Evolutionary conservation across 1,139 yeast species (phyloP).

Genomic region (Candida sp.): DNA sequence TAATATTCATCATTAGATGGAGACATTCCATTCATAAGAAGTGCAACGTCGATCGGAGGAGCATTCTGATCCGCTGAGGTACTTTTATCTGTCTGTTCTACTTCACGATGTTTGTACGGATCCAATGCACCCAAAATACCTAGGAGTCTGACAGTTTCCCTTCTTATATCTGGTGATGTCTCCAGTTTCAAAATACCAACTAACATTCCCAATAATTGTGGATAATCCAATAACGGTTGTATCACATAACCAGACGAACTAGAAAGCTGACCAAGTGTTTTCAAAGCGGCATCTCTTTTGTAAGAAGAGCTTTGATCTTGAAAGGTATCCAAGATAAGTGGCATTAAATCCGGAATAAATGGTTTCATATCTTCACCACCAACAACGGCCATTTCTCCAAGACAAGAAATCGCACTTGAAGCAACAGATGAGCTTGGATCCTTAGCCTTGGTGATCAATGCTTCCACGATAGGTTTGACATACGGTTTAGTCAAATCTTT

Average conservation of each 20-base stretch:
- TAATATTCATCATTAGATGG: slow-evolving; percentile 93
- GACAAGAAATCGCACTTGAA: slow-evolving; percentile 80
- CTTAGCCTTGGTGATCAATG: slow-evolving; percentile 71
- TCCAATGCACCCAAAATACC: slow-evolving; percentile 97
- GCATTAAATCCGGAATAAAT: slow-evolving; percentile 78
- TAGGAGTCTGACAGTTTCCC: slow-evolving; percentile 83
- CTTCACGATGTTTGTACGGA: slow-evolving; percentile 92
- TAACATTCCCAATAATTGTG: slow-evolving; percentile 78
- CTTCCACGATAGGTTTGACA: slow-evolving; percentile 84
- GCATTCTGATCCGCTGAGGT: slow-evolving; percentile 76
- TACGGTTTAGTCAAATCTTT: slow-evolving; percentile 84
- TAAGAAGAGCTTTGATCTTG: slow-evolving; percentile 88
- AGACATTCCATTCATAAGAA: slow-evolving; percentile 90
- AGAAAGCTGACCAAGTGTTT: slow-evolving; percentile 83
- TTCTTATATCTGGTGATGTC: slow-evolving; percentile 64
- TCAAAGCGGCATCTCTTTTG: slow-evolving; percentile 87
- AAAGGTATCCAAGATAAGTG: slow-evolving; percentile 78
- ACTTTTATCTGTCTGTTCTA: slow-evolving; percentile 68
- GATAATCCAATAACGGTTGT: slow-evolving; percentile 88
- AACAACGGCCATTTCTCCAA: slow-evolving; percentile 86
- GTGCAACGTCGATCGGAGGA: slow-evolving; percentile 85
- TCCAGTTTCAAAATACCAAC: slow-evolving; percentile 82
- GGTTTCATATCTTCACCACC: slow-evolving; percentile 83
- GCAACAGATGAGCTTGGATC: slow-evolving; percentile 79
- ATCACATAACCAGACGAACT: slow-evolving; percentile 94